Base-by-base conservation (phyloP, 179 eudicot species). In the Gypsophila paniculata region DNA sequence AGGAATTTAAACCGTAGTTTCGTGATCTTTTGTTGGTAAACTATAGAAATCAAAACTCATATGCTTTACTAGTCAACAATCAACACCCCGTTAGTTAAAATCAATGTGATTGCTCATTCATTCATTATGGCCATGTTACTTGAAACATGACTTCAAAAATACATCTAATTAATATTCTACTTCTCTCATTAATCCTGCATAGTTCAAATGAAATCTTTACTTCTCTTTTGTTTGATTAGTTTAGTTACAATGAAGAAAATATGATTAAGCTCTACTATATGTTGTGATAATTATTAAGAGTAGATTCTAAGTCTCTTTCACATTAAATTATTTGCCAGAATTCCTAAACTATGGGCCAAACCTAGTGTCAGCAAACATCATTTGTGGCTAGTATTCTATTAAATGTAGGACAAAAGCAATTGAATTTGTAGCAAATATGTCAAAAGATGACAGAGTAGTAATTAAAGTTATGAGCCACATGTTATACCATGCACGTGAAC, bases 391-490 rank as follows among this genome's bases (percentile, higher is more conserved):
- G 67, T 71, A 55, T 34, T 32, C 46, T 52, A 26, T 17, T 2
- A 42, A 63, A 49, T 39, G 11, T 72, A 59, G 21, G 36, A 59
- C 55, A 49, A 59, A 32, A 23, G 54, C 22, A 23, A 46, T 15
- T 70, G 22, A 19, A 61, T 46, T 5, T 34, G 44, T 19, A 21
- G 61, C 63, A 74, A 36, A 57, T 42, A n/a, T 23, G 57, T 54
- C 8, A 52, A 52, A n/a, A 36, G 42, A 53, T 55, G 58, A 12
- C 64, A 65, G 13, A 65, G 13, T 39, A 57, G 58, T 74, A 12
- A 42, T 68, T 68, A 60, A 68, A 74, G 36, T 46, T 74, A 11
- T 74, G 77, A 49, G 61, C 72, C 73, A 44, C 72, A 68, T 19
- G 19, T 58, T 46, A 54, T 65, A 34, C 38, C 34, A 14, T 74